A percentile compares a stretch with the other conserved stretches of the same genome.
phyloP scores from a whole-genome alignment of 1,284 basidiomycete species.

The Anthracocystis panici-leucophaei region DNA sequence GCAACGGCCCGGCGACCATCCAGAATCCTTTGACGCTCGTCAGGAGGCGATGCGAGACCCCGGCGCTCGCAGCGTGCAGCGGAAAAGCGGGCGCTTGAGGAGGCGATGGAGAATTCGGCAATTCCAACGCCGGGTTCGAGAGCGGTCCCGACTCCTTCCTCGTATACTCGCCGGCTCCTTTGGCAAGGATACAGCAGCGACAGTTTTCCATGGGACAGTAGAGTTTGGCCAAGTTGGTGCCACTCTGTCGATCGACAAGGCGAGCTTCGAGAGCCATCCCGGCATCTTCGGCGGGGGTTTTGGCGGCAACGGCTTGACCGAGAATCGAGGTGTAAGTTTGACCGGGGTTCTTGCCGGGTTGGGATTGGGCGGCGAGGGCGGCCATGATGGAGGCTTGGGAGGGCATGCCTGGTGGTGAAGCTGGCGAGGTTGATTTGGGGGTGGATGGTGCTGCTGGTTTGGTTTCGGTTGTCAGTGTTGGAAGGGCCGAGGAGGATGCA shows the following conservation, averaged over 20 bases:
- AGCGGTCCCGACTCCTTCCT: conserved; percentile 63
- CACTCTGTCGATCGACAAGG: conserved; percentile 58
- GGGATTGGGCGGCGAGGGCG: conserved; percentile 49
- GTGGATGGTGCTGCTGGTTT: conserved; percentile 1
- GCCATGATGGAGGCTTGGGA: conserved; percentile 56
- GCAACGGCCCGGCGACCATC: conserved; percentile 58
- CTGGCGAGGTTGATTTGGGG: conserved; percentile 19
- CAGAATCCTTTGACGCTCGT: conserved; percentile 60
- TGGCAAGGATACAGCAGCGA: conserved; percentile 57
- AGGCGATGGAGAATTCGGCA: conserved; percentile 53
- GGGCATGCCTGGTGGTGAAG: conserved; percentile 49
- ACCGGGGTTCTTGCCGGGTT: conserved; percentile 44
- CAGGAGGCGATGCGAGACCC: conserved; percentile 28
- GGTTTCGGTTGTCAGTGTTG: conserved; percentile 7
- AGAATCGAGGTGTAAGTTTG: conserved; percentile 58
- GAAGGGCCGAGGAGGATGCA: not conserved
- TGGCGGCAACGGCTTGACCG: conserved; percentile 66
- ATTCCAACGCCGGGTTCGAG: conserved; percentile 39
- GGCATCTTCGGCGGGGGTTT: conserved; percentile 65
- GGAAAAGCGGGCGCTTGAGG: conserved; percentile 46
- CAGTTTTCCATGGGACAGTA: conserved; percentile 67
- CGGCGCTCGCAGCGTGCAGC: conserved; percentile 19
- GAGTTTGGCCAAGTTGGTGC: conserved; percentile 59
- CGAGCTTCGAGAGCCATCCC: conserved; percentile 64
- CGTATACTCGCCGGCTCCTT: conserved; percentile 56